Conservation (phyloP, 2,329 filamentous ascomycete genomes). For the Akanthomyces muscarius region DNA sequence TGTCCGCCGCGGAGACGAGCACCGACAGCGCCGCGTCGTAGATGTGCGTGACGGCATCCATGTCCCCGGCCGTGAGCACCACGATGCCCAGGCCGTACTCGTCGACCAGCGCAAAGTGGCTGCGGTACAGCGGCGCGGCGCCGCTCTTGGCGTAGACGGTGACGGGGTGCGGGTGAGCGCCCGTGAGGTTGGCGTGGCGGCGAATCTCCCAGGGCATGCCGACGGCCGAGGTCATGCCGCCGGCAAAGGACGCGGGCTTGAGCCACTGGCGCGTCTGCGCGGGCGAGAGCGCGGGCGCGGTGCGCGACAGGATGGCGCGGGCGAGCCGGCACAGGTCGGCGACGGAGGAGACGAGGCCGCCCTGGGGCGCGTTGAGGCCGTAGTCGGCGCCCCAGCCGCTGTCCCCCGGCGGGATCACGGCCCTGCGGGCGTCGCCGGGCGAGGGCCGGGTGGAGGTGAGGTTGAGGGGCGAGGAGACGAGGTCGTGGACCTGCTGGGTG, state of each 20-base stretch:
- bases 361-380: constrained; percentile 32
- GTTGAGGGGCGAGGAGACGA: constrained; percentile 20
- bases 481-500: constrained; percentile 24
- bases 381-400: constrained; percentile 34
- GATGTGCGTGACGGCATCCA: constrained; percentile 26
- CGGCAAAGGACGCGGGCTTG: constrained; percentile 31
- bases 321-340: constrained; percentile 31
- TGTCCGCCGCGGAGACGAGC: constrained; percentile 28
- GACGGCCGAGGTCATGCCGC: constrained; percentile 28
- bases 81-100: constrained; percentile 28
- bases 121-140: constrained; percentile 31
- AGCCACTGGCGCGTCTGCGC: constrained; percentile 31
- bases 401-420: constrained; percentile 32
- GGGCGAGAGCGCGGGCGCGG: constrained; percentile 21
- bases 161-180: constrained; percentile 28
- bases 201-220: constrained; percentile 38
- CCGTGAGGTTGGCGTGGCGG: constrained; percentile 25
- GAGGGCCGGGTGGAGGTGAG: constrained; percentile 24
- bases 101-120: constrained; percentile 33
- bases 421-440: constrained; percentile 28
- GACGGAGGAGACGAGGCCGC: constrained; percentile 33
- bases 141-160: constrained; percentile 34
- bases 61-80: constrained; percentile 16
- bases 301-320: constrained; percentile 27
- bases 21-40: constrained; percentile 28